Evolutionary conservation across 139 green algal genomes (phyloP).

Genomic region (Coelastrella sp.): DNA sequence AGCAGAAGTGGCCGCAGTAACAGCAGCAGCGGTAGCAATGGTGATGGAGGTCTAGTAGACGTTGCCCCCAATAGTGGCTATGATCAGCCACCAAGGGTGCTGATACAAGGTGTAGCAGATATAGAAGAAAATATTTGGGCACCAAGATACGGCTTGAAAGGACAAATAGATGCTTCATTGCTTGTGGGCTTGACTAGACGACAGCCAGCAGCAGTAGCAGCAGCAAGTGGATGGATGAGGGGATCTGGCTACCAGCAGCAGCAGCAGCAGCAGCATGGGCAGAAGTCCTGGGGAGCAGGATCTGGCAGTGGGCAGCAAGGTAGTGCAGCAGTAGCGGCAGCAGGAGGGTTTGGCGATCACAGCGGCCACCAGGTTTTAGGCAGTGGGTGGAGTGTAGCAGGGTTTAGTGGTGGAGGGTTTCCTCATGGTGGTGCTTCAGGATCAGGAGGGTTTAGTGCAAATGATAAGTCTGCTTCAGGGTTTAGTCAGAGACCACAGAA

Average conservation of each 20-base stretch:
- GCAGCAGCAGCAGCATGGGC: not conserved
- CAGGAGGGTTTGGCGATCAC: not conserved
- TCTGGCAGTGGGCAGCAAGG: not conserved
- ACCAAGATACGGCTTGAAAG: conserved; percentile 92
- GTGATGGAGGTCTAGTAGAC: conserved; percentile 26
- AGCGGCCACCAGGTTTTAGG: not conserved
- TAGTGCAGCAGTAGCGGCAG: too few relatives aligned
- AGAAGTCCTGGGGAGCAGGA: not conserved
- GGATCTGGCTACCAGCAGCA: not conserved
- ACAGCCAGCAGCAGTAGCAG: conserved; percentile 10
- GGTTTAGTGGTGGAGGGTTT: conserved; percentile 24
- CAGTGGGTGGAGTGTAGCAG: conserved; percentile 43
- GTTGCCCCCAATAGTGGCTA: conserved; percentile 8
- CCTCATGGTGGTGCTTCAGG: not conserved
- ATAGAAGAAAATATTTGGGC: conserved; percentile 96
- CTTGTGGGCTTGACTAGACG: conserved; percentile 44
- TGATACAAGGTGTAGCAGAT: conserved; percentile 80
- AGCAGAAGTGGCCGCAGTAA: conserved; percentile 23
- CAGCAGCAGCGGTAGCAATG: conserved; percentile 21
- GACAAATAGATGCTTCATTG: conserved; percentile 89
- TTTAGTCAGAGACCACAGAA: too few relatives aligned
- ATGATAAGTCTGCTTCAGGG: too few relatives aligned
- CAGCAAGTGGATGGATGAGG: too few relatives aligned
- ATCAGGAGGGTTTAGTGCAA: not conserved
- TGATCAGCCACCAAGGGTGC: conserved; percentile 7